phyloP scores from a whole-genome alignment of 768 basidiomycete species.

The Rhizopogon vinicolor region DNA sequence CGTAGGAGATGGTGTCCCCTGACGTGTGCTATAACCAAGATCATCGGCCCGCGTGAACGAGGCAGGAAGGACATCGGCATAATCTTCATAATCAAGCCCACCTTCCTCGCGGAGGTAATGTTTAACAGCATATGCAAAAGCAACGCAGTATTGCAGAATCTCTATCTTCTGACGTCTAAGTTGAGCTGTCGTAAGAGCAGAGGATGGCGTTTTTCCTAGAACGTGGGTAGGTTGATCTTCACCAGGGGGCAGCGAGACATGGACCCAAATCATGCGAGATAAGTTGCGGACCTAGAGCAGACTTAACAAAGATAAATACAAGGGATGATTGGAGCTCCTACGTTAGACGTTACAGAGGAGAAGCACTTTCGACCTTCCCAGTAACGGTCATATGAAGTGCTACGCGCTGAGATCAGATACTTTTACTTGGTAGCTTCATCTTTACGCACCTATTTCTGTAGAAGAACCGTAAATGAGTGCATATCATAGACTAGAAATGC shows the following conservation, averaged over 20 bases:
- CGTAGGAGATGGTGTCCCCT: conserved; percentile 20
- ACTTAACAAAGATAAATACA: not conserved
- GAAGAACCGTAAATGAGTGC: not conserved
- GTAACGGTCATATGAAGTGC: conserved; percentile 83
- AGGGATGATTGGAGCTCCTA: conserved; percentile 16
- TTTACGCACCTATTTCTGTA: conserved; percentile 58
- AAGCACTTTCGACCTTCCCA: conserved; percentile 90
- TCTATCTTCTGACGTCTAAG: conserved; percentile 66
- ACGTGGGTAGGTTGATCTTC: conserved; percentile 37
- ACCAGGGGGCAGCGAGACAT: conserved; percentile 59
- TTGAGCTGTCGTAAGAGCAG: conserved; percentile 43
- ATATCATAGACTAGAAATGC: not conserved
- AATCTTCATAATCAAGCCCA: conserved; percentile 66
- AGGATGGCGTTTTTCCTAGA: conserved; percentile 50
- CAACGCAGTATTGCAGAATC: conserved; percentile 62
- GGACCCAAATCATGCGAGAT: conserved; percentile 74
- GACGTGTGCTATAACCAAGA: conserved; percentile 33
- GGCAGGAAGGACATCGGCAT: conserved; percentile 58
- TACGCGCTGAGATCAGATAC: conserved; percentile 23
- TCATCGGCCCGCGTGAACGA: conserved; percentile 50
- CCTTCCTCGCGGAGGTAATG: conserved; percentile 87
- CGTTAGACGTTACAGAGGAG: conserved; percentile 62
- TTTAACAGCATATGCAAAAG: conserved; percentile 65
- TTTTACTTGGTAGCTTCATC: not conserved
- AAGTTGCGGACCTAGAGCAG: conserved; percentile 58